phyloP scores from a whole-genome alignment of 768 basidiomycete species.

The Rhizopogon vesiculosus region DNA sequence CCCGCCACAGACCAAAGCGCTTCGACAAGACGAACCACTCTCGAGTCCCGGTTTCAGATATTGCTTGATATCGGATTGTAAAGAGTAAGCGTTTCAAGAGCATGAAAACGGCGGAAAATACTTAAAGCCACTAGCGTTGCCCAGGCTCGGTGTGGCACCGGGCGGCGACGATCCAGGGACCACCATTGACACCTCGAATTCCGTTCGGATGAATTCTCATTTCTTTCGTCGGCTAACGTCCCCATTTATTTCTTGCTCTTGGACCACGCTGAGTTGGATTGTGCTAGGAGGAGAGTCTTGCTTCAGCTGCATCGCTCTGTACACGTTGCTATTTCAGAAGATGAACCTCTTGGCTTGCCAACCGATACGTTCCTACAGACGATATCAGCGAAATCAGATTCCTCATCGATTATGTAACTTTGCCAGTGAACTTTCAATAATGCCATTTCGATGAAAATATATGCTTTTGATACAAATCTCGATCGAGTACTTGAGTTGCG shows the following conservation, averaged over 20 bases:
- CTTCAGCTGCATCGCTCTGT: background rate
- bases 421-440: too few species aligned
- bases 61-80: background rate
- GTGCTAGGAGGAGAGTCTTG: background rate
- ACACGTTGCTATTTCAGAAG: too few species aligned
- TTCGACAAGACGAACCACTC: background rate
- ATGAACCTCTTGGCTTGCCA: too few species aligned
- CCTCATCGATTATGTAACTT: too few species aligned
- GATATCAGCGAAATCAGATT: too few species aligned
- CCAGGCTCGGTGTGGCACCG: conserved; percentile 4
- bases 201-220: background rate
- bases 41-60: background rate
- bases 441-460: background rate
- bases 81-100: background rate
- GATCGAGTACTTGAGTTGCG: background rate
- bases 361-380: too few species aligned
- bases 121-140: background rate
- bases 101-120: background rate
- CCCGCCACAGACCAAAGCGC: conserved; percentile 14
- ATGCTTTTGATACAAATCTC: background rate
- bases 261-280: background rate
- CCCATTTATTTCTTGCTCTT: background rate
- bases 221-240: too few species aligned
- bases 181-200: background rate
- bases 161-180: conserved; percentile 3